phyloP scores from a whole-genome alignment of 176 grass and related monocot species.

The Sorghum bicolor region Sorghum_bicolor_NCBIv3 NC_012878.2:1479501-1480000 shows the following conservation, averaged over 20 bases:
- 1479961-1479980: background rate
- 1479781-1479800: constrained; percentile 43
- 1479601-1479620: background rate
- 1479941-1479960: background rate
- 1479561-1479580: background rate
- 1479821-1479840: background rate
- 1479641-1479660: background rate
- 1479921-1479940: constrained; percentile 25
- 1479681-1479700: background rate
- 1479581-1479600: background rate
- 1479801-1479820: constrained; percentile 39
- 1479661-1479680: background rate
- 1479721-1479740: background rate
- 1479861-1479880: background rate
- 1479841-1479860: background rate
- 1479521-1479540: background rate
- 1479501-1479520: background rate
- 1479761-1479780: background rate
- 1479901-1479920: constrained; percentile 45
- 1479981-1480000: background rate
- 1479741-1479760: background rate
- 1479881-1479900: background rate
- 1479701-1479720: background rate
- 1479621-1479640: background rate
- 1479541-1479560: background rate